Percentiles rank a stretch among this genome's conserved stretches.
phyloP scores from a whole-genome alignment of 1,284 basidiomycete genomes.

The Ustilago shanxiensis region DNA sequence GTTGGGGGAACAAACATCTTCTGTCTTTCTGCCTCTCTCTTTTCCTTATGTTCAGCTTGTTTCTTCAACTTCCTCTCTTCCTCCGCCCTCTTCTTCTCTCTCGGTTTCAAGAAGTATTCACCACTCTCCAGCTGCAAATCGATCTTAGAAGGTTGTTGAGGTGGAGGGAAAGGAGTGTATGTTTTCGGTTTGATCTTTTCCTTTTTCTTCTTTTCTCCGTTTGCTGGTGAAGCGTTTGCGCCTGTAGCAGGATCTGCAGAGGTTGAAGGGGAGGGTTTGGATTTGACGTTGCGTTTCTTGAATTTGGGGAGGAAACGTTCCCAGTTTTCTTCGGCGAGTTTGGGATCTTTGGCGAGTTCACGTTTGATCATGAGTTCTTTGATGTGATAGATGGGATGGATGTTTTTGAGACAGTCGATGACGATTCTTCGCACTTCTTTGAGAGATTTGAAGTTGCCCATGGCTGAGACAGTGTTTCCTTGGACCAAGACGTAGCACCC shows the following conservation, averaged over 20 bases:
- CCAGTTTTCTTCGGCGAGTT: constrained; percentile 93
- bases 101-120: constrained; percentile 76
- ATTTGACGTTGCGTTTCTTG: constrained; percentile 86
- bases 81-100: constrained; percentile 76
- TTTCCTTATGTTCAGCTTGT: constrained; percentile 52
- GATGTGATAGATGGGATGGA: constrained; percentile 99
- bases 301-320: constrained; percentile 97
- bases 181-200: constrained; percentile 80
- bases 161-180: constrained; percentile 99
- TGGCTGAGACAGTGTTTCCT: constrained; percentile 96
- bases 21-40: constrained; percentile 57
- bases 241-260: background rate
- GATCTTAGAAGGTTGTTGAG: constrained; percentile 92
- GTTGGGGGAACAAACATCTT: constrained; percentile 55
- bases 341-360: constrained; percentile 97
- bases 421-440: constrained; percentile 96
- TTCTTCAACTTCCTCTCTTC: constrained; percentile 47
- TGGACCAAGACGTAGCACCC: constrained; percentile 98
- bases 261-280: constrained; percentile 73
- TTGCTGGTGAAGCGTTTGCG: background rate
- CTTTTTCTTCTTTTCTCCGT: constrained; percentile 65
- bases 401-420: constrained; percentile 98
- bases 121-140: constrained; percentile 95
- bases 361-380: constrained; percentile 99
- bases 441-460: constrained; percentile 94